phyloP scores from a whole-genome alignment of 129 eudicot genomes.

The Deinandra increscens region DNA sequence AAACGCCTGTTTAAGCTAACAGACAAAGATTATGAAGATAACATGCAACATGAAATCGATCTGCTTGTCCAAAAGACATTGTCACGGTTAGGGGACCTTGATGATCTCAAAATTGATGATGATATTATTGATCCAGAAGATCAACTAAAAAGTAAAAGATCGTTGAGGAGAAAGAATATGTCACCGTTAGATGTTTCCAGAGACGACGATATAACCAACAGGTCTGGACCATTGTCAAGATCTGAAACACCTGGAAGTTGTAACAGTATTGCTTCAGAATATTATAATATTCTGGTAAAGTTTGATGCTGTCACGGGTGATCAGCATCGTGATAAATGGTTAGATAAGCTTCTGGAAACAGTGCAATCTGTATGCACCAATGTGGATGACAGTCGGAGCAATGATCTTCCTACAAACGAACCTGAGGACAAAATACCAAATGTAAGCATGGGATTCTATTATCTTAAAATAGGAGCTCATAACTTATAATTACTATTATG shows the following conservation, averaged over 20 bases:
- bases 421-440: slow-evolving; percentile 35
- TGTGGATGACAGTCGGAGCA: slow-evolving; percentile 29
- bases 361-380: slow-evolving; percentile 56
- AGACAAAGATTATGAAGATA: slow-evolving; percentile 88
- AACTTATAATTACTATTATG: neutral
- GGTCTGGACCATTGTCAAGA: slow-evolving; percentile 48
- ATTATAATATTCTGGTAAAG: slow-evolving; percentile 48
- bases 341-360: slow-evolving; percentile 78
- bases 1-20: slow-evolving; percentile 70
- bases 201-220: slow-evolving; percentile 60
- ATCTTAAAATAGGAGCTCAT: neutral
- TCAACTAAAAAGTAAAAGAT: slow-evolving; percentile 55
- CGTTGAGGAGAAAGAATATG: slow-evolving; percentile 60
- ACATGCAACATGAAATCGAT: slow-evolving; percentile 80
- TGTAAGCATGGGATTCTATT: slow-evolving; percentile 30
- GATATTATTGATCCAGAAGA: slow-evolving; percentile 44
- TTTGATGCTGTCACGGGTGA: slow-evolving; percentile 66
- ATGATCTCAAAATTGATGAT: slow-evolving; percentile 65
- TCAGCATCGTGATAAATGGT: slow-evolving; percentile 71
- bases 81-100: slow-evolving; percentile 65
- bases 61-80: slow-evolving; percentile 82
- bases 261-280: slow-evolving; percentile 52
- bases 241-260: slow-evolving; percentile 86
- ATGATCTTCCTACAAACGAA: slow-evolving; percentile 29
- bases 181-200: slow-evolving; percentile 71